phyloP scores from a whole-genome alignment of 176 grass and related monocot genomes.

The Themeda triandra region DNA sequence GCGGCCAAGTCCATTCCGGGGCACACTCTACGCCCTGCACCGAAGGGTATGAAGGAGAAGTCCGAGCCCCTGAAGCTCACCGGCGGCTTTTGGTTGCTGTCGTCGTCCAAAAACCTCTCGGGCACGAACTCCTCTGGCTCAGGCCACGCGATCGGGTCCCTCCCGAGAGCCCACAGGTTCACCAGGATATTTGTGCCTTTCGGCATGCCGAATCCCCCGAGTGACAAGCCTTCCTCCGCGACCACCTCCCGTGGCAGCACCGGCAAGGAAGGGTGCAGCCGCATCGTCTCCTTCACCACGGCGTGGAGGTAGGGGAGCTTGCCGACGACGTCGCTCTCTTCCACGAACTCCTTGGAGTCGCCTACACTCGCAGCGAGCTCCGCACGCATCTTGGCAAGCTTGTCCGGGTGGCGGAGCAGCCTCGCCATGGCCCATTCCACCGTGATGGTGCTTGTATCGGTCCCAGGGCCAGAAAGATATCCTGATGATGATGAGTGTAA shows the following conservation, averaged over 20 bases:
- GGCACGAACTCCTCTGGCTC: background rate
- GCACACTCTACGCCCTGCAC: background rate
- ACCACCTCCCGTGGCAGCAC: background rate
- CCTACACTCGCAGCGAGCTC: background rate
- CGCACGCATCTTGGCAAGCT: background rate
- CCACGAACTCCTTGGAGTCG: background rate
- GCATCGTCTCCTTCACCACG: background rate
- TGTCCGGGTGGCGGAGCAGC: constrained; percentile 3
- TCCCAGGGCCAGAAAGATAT: background rate
- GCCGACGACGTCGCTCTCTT: background rate
- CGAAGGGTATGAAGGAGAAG: background rate
- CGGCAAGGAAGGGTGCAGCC: background rate
- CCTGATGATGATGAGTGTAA: background rate
- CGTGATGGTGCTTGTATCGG: background rate
- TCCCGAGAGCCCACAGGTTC: background rate
- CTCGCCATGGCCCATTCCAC: background rate
- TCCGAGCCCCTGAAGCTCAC: too few relatives aligned
- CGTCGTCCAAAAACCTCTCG: background rate
- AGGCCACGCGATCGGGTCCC: background rate
- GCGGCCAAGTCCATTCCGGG: background rate
- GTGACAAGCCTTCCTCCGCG: background rate
- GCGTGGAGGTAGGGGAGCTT: constrained; percentile 3
- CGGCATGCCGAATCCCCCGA: background rate
- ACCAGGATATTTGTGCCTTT: background rate
- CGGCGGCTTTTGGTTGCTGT: too few relatives aligned